These are phyloP conservation scores for Colletotrichum australisinense DNA, from an alignment of 2,329 filamentous ascomycete genomes.

Conservation along the genomic window DNA sequence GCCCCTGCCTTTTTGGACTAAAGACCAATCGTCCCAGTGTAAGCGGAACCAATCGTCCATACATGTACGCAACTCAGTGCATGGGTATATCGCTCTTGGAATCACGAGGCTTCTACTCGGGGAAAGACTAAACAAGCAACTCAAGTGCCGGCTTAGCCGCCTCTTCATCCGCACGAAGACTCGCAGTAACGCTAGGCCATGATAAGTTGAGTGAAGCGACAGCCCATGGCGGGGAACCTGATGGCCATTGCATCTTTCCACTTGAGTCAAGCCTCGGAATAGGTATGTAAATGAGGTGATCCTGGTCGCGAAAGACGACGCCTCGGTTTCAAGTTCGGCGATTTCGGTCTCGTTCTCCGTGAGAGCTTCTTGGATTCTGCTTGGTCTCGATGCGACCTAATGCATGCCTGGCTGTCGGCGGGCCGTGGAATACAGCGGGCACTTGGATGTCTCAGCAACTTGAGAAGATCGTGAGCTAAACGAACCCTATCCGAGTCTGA, in stretches of 20 bases:
- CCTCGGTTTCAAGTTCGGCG: background rate
- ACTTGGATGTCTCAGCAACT: background rate
- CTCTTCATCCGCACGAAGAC: background rate
- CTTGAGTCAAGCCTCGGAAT: background rate
- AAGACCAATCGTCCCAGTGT: background rate
- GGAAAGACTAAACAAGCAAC: background rate
- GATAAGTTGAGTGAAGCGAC: background rate
- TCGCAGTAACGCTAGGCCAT: background rate
- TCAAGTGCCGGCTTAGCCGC: too few relatives aligned
- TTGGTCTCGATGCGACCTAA: background rate
- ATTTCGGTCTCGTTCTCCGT: background rate
- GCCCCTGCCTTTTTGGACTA: background rate
- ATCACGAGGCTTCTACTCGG: background rate
- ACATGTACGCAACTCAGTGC: background rate
- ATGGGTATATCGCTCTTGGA: background rate
- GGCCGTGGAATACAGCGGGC: background rate
- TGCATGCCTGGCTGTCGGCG: background rate
- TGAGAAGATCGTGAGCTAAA: too few relatives aligned
- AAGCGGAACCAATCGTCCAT: background rate
- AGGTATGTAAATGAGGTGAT: background rate
- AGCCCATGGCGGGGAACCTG: background rate
- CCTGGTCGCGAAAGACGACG: background rate
- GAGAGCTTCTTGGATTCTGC: background rate
- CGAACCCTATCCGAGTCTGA: background rate
- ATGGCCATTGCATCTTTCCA: background rate